Percentiles rank a stretch among this genome's conserved stretches.
Conservation (phyloP, 306 rosid species). For the Sindora glabra region DNA sequence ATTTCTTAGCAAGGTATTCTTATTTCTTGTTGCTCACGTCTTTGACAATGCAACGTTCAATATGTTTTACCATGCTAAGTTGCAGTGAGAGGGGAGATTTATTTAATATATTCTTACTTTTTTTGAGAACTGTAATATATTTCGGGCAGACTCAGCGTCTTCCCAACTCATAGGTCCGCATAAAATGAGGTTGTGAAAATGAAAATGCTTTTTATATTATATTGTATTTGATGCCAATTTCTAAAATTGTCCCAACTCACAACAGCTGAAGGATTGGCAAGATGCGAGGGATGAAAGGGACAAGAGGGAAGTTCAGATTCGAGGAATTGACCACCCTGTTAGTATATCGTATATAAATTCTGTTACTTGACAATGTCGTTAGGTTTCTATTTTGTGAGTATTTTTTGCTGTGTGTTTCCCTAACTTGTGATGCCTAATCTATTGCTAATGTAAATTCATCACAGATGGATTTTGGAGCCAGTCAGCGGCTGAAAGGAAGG, state of each 20-base stretch:
- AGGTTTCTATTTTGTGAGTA: not conserved
- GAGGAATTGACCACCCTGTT: constrained; percentile 48
- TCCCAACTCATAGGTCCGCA: constrained; percentile 44
- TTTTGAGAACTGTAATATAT: constrained; percentile 8
- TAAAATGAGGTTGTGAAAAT: constrained; percentile 43
- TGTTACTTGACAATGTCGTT: not conserved
- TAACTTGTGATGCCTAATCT: not conserved
- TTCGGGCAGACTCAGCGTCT: constrained; percentile 55
- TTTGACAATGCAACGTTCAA: not conserved
- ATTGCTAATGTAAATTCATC: constrained; percentile 24
- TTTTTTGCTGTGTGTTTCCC: not conserved
- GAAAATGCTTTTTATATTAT: not conserved
- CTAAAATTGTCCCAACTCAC: constrained; percentile 22
- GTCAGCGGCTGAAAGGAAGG: constrained; percentile 70
- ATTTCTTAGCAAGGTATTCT: not conserved
- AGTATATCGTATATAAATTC: not conserved
- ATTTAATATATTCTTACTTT: not conserved
- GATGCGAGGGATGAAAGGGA: constrained; percentile 79
- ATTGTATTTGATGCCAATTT: not conserved
- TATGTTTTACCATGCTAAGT: constrained; percentile 32
- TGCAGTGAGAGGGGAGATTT: no score
- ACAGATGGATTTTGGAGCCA: constrained; percentile 83
- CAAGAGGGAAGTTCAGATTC: constrained; percentile 26
- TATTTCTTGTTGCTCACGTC: not conserved
- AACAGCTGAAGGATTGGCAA: constrained; percentile 82